Evolutionary conservation across 352 stramenopile genomes (phyloP).

Genomic region (Globisporangium emineosum): DNA sequence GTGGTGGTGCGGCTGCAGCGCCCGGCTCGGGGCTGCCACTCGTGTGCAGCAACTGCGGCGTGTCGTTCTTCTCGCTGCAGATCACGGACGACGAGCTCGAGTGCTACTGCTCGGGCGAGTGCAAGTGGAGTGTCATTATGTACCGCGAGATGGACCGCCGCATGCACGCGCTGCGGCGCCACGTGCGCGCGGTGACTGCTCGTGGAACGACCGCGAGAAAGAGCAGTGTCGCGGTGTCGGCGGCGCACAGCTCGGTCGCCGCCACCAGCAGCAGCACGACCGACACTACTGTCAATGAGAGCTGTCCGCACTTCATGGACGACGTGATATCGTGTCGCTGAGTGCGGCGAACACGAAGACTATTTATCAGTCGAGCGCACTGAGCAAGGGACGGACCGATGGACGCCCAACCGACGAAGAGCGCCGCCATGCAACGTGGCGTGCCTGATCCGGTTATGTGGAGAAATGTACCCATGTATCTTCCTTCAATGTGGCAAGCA

Average conservation of each 20-base stretch:
- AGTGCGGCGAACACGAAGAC: slow-evolving; percentile 1
- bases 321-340: slow-evolving; percentile 34
- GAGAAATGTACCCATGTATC: neutral
- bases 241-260: neutral
- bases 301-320: slow-evolving; percentile 24
- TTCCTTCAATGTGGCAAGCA: no score
- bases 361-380: slow-evolving; percentile 19
- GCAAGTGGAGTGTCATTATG: slow-evolving; percentile 89
- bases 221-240: neutral
- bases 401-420: neutral
- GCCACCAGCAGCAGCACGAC: neutral
- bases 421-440: no score
- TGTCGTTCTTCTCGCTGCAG: slow-evolving; percentile 80
- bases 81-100: slow-evolving; percentile 60
- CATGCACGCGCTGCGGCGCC: slow-evolving; percentile 45
- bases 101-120: slow-evolving; percentile 85
- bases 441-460: neutral
- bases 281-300: slow-evolving; percentile 13
- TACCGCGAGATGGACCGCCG: slow-evolving; percentile 79
- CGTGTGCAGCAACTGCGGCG: slow-evolving; percentile 78
- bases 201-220: neutral
- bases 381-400: no score
- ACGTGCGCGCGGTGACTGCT: slow-evolving; percentile 9
- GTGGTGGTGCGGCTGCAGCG: neutral
- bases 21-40: slow-evolving; percentile 64